Evolutionary conservation across 495 filamentous ascomycete species (phyloP), one percentile per base, ranked within the genome.

Genomic region (Penicillium pulvis): DNA sequence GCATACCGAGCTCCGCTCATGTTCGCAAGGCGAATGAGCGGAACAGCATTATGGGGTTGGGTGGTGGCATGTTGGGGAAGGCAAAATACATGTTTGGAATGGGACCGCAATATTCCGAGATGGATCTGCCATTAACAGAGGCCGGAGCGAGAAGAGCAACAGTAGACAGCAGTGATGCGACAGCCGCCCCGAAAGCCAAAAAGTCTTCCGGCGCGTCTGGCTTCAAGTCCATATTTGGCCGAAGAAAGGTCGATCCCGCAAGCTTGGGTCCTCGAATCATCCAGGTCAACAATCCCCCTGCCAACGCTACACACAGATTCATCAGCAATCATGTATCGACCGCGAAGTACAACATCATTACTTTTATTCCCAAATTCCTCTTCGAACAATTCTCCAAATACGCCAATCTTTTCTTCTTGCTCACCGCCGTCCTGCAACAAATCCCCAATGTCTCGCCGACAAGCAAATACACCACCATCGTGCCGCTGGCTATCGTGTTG

Each of bases 361-460:
- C 91, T n/a, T 98, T 98, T 72, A 66, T 97, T 28, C 93, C 94
- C 48, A 99, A 99, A 74, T 99, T 99, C 78, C 79, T 99, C 20
- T 95, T 92, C 75, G 95, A 99, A 68, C 95, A 99, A 74, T 99
- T 99, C 79, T 96, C 92, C 50, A 99, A 97, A 77, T 97, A 96
- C 76, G 95, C 94, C 76, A 99, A 99, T 71, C 71, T 99, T 62
- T 99, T 99, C 81, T 99, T 99, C 87, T 86, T 99, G 67, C 97
- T 99, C 74, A 99, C 95, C 33, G 93, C 95, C 3, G 87, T 85
- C 6, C 74, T 99, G 33, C 95, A 99, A 77, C 95, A 99, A 70
- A 96, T 99, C 64, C 95, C 94, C 16, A 87, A 89, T 62, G 86
- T 99, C 51, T 95, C 92, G 20, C 94, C 94, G 8, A 99, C 94